Percentiles rank a stretch among this genome's conserved stretches.
Conservation (phyloP, 352 stramenopile species). For the Phytophthora hybrid region DNA sequence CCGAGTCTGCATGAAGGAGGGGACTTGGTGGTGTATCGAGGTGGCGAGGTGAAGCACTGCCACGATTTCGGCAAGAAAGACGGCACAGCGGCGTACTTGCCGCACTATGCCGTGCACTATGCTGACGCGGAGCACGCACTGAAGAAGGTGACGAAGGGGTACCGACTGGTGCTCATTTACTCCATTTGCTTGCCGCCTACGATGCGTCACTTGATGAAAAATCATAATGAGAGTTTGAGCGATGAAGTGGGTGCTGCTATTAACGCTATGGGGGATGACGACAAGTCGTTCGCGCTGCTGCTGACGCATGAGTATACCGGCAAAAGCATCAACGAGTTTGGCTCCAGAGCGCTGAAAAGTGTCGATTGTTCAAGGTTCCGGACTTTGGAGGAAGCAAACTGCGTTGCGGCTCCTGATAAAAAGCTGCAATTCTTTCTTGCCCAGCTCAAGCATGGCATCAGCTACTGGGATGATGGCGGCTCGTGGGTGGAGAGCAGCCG, state of each 20-base stretch:
- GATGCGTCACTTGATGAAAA: background rate
- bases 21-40: conserved; percentile 29
- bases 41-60: conserved; percentile 4
- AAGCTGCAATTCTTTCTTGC: background rate
- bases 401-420: background rate
- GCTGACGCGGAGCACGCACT: conserved; percentile 37
- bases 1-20: conserved; percentile 32
- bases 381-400: background rate
- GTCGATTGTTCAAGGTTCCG: background rate
- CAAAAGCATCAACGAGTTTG: background rate
- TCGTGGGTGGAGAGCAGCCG: background rate
- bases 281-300: background rate
- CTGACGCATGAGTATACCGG: background rate
- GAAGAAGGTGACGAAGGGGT: conserved; percentile 30
- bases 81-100: conserved; percentile 13
- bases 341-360: background rate
- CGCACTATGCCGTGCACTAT: conserved; percentile 35
- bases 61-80: conserved; percentile 33
- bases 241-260: background rate
- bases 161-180: conserved; percentile 31
- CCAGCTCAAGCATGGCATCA: background rate
- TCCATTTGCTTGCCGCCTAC: conserved; percentile 28
- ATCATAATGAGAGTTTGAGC: background rate
- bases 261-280: background rate
- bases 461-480: background rate